phyloP scores from a whole-genome alignment of 2,329 filamentous ascomycete genomes.

The Chrysoporthe austroafricana region DNA sequence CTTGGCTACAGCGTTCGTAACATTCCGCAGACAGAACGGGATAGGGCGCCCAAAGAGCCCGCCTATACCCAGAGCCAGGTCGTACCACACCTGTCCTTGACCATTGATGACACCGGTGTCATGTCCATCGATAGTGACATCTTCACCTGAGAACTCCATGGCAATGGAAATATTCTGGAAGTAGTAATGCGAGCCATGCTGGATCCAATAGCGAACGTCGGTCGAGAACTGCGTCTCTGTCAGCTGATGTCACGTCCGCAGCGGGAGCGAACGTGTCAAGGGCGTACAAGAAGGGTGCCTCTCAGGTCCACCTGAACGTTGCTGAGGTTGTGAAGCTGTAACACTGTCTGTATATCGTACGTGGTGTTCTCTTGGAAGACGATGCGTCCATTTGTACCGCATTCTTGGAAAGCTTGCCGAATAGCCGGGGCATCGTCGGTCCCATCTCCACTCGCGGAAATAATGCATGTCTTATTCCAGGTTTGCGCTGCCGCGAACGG shows the following conservation, averaged over 20 bases:
- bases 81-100: constrained; percentile 19
- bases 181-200: constrained; percentile 19
- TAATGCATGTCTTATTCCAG: constrained; percentile 13
- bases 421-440: constrained; percentile 16
- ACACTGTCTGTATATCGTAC: constrained; percentile 16
- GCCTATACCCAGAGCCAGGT: constrained; percentile 18
- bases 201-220: constrained; percentile 20
- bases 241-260: neutral
- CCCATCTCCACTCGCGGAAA: constrained; percentile 6
- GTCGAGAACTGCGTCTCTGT: constrained; percentile 11
- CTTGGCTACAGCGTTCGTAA: constrained; percentile 14
- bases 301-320: constrained; percentile 20
- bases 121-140: constrained; percentile 18
- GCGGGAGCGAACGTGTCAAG: neutral
- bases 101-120: constrained; percentile 16
- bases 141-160: constrained; percentile 17
- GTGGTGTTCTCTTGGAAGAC: constrained; percentile 17
- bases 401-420: constrained; percentile 17
- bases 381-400: constrained; percentile 6
- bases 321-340: constrained; percentile 20
- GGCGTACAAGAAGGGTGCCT: constrained; percentile 14
- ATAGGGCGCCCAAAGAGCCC: constrained; percentile 20
- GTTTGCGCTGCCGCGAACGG: constrained; percentile 3
- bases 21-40: constrained; percentile 18
- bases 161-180: constrained; percentile 24